Evolutionary conservation across 2,329 filamentous ascomycete genomes (phyloP), one percentile per base, ranked within the genome.

Genomic region (Epichloe baconii): DNA sequence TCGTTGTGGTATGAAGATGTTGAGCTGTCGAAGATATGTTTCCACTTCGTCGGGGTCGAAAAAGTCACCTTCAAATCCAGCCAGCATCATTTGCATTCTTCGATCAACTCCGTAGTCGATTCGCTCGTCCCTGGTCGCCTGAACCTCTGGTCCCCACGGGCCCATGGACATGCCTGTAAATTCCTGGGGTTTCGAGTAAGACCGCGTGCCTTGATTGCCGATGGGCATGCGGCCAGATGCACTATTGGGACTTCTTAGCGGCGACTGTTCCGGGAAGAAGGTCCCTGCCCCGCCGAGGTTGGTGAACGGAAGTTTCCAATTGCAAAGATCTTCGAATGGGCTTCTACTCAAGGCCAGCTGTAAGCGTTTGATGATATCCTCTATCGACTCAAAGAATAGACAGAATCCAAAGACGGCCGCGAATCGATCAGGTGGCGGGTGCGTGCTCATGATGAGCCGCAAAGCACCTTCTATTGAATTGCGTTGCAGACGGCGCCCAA

Each of bases 1-100:
- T 10, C 72, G 69, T 0, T 77, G 74, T 10, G 83, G 77, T 48
- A 89, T 80, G 44, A 71, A 63, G 34, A 88, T 77, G 5, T 82
- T 82, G 34, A 77, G 76, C 47, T 77, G 73, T 41, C 75, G 75
- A 3, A 94, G 68, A 61, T 89, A 93, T 12, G 78, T 73, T 64
- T 93, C 85, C 0, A 89, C 82, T 62, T 93, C 88, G 53, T 86
- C 77, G 0, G 81, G 70, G 60, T 93, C 86, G 57, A 85, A 86
- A 72, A 87, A 93, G 48, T 86, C 79, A 4, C 86, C 86, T 53
- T 85, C 77, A 54, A 83, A 85, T 0, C 80, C 84, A 1, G 77
- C 73, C 7, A 82, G 64, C 40, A 72, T 74, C 55, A 78, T 74
- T 19, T 68, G 68, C 56, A 85, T 71, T 15, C 72, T 69, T 12